Evolutionary conservation across 2,329 filamentous ascomycete genomes (phyloP).

Genomic region (Chrysoporthe puriensis): DNA sequence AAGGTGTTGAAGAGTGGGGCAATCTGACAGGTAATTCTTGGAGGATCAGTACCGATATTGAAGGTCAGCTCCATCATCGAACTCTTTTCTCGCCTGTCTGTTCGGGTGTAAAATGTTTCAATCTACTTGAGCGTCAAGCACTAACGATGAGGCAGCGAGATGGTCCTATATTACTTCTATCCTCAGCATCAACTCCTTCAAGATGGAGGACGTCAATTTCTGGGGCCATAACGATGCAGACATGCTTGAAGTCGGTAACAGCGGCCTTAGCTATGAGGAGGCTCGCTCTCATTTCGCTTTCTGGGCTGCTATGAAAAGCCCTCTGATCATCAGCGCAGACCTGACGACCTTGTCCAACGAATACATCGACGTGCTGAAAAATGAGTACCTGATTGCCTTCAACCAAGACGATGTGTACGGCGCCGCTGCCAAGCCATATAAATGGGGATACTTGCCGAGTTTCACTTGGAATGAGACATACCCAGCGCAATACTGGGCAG

Average conservation of each 20-base stretch:
- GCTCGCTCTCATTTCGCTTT: constrained; percentile 54
- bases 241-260: constrained; percentile 57
- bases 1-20: constrained; percentile 49
- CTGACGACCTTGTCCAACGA: constrained; percentile 41
- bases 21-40: constrained; percentile 47
- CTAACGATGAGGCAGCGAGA: constrained; percentile 39
- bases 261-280: constrained; percentile 48
- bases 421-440: constrained; percentile 47
- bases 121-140: neutral
- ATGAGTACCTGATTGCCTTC: constrained; percentile 44
- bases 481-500: constrained; percentile 55
- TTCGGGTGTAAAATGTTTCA: neutral
- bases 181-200: constrained; percentile 49
- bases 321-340: constrained; percentile 52
- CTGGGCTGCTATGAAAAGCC: constrained; percentile 55
- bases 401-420: constrained; percentile 51
- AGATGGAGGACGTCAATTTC: constrained; percentile 48
- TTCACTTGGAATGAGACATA: constrained; percentile 52
- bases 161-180: constrained; percentile 22
- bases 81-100: neutral
- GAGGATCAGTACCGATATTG: constrained; percentile 43
- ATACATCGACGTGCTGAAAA: constrained; percentile 47
- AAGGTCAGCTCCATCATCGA: constrained; percentile 32
- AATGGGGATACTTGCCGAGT: constrained; percentile 53
- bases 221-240: constrained; percentile 56